A percentile compares a stretch with the other conserved stretches of the same genome.
Conservation (phyloP, 768 basidiomycete species). For the Lactarius tabidus region DNA sequence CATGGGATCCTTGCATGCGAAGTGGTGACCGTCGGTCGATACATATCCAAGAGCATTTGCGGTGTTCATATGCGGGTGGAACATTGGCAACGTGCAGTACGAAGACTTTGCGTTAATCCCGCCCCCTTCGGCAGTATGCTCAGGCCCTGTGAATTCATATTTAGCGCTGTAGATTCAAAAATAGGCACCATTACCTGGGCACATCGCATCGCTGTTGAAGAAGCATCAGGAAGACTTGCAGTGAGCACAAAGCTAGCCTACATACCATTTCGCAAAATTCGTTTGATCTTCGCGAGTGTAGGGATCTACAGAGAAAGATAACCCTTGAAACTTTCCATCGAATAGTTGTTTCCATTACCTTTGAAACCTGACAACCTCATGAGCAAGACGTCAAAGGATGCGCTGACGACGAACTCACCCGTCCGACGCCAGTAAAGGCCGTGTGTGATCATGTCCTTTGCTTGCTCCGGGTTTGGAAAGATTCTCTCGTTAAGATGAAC, state of each 20-base stretch:
- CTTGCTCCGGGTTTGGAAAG: constrained; percentile 42
- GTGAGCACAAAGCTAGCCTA: neutral
- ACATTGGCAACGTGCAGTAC: constrained; percentile 49
- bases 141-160: constrained; percentile 41
- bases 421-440: constrained; percentile 52
- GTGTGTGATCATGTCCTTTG: constrained; percentile 57
- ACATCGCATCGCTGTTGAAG: constrained; percentile 45
- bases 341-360: constrained; percentile 31
- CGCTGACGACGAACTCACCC: constrained; percentile 37
- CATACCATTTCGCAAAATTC: constrained; percentile 53
- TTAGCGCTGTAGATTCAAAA: constrained; percentile 24
- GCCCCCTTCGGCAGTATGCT: constrained; percentile 42
- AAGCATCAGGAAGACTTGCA: neutral
- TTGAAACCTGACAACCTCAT: constrained; percentile 45
- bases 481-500: constrained; percentile 44
- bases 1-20: constrained; percentile 50
- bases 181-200: constrained; percentile 37
- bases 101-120: constrained; percentile 42
- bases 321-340: neutral
- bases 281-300: constrained; percentile 54
- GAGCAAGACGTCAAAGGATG: constrained; percentile 8
- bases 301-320: constrained; percentile 40
- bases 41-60: constrained; percentile 41
- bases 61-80: constrained; percentile 40
- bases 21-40: constrained; percentile 55